A percentile compares a stretch with the other conserved stretches of the same genome.
Conservation (phyloP, 768 basidiomycete species). For the Termitomyces sp. region DNA sequence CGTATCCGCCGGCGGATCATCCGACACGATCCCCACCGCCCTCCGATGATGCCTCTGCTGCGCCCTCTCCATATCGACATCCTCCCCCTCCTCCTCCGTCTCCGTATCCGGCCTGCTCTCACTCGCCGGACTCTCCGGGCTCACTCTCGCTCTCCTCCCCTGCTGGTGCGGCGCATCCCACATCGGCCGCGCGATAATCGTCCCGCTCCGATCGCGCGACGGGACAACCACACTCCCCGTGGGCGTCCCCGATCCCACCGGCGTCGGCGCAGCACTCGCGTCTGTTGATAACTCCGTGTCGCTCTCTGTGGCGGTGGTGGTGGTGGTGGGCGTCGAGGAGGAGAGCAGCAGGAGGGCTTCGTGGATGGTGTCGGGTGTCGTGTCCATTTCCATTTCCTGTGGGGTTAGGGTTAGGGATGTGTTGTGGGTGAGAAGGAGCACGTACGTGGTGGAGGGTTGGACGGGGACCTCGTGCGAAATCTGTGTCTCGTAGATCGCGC, state of each 20-base stretch:
- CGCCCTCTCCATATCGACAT: constrained; percentile 33
- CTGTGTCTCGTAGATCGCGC: background rate
- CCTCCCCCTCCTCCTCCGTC: constrained; percentile 80
- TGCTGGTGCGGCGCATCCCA: constrained; percentile 40
- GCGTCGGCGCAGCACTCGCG: constrained; percentile 56
- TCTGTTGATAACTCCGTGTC: constrained; percentile 64
- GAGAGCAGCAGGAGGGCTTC: constrained; percentile 16
- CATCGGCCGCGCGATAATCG: constrained; percentile 61
- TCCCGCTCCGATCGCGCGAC: constrained; percentile 69
- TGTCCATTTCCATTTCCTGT: constrained; percentile 16
- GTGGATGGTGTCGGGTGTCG: constrained; percentile 8
- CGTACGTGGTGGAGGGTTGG: constrained; percentile 5
- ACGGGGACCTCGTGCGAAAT: background rate
- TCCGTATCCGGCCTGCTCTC: constrained; percentile 69
- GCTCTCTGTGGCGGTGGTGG: constrained; percentile 32
- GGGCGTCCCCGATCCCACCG: constrained; percentile 55
- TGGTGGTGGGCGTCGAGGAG: constrained; percentile 13
- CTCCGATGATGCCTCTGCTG: constrained; percentile 23
- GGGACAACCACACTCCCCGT: constrained; percentile 59
- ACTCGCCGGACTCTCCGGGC: constrained; percentile 3
- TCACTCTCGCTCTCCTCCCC: background rate
- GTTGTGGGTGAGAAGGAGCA: constrained; percentile 6
- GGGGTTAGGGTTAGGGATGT: background rate
- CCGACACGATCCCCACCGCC: constrained; percentile 40
- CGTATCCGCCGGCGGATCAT: constrained; percentile 32